Percentiles rank a stretch among this genome's conserved stretches.
These are phyloP conservation scores for Casuarina equisetifolia DNA, from an alignment of 306 rosid species.

Conservation along the genomic window DNA sequence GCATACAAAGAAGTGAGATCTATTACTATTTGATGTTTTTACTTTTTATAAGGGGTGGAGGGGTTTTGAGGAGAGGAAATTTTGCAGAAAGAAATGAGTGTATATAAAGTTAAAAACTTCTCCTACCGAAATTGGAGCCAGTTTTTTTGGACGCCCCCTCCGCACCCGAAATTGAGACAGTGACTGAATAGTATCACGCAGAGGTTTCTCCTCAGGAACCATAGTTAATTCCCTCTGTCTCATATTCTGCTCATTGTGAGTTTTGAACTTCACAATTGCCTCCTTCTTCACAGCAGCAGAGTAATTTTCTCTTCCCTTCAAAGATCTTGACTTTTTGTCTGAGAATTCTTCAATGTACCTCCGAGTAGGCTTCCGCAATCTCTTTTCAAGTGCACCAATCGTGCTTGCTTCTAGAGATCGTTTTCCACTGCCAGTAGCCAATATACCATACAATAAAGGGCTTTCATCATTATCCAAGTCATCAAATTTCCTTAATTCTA, in stretches of 20 bases:
- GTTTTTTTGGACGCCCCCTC: constrained; percentile 56
- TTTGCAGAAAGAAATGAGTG: constrained; percentile 15
- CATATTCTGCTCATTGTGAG: constrained; percentile 33
- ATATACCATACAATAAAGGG: constrained; percentile 36
- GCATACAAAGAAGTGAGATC: background rate
- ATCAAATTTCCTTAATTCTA: constrained; percentile 35
- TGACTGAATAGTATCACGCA: constrained; percentile 42
- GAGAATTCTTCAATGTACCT: constrained; percentile 79
- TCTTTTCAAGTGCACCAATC: constrained; percentile 54
- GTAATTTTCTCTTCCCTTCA: constrained; percentile 45
- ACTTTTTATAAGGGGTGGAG: background rate
- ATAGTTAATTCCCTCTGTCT: constrained; percentile 44
- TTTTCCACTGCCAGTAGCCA: constrained; percentile 44
- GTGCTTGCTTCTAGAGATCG: constrained; percentile 41
- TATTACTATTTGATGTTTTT: background rate
- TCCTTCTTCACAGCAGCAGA: constrained; percentile 38
- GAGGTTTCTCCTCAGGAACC: constrained; percentile 43
- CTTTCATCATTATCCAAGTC: constrained; percentile 45
- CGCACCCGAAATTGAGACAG: constrained; percentile 45
- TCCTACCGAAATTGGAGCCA: constrained; percentile 38
- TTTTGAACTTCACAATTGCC: constrained; percentile 29
- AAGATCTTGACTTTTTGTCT: constrained; percentile 35
- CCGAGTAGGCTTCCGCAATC: constrained; percentile 74
- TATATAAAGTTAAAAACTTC: background rate
- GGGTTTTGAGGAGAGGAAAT: background rate